Conservation (phyloP, 176 grass and related monocot species). For the Zoysia pacifica region DNA sequence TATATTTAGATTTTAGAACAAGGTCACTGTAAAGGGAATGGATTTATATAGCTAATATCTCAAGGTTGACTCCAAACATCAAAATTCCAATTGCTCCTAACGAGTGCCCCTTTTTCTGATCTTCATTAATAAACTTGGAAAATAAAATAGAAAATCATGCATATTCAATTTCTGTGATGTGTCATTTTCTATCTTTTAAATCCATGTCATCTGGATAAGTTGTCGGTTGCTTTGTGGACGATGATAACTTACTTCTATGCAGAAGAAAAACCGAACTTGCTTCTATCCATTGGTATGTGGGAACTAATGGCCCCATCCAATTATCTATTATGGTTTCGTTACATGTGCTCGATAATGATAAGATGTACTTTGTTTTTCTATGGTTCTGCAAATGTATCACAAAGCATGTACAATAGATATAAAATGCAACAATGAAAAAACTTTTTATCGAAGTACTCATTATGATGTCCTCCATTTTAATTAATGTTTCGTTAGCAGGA, state of each 20-base stretch:
- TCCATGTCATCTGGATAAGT: constrained; percentile 49
- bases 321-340: background rate
- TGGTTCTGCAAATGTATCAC: background rate
- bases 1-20: background rate
- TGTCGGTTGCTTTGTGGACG: constrained; percentile 93
- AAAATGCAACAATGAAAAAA: background rate
- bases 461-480: constrained; percentile 20
- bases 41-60: background rate
- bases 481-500: constrained; percentile 52
- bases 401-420: background rate
- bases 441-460: background rate
- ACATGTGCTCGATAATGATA: background rate
- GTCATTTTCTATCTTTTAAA: constrained; percentile 25
- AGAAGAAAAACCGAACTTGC: constrained; percentile 93
- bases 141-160: too few species aligned
- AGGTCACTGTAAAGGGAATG: background rate
- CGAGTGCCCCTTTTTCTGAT: background rate
- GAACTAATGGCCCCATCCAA: background rate
- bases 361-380: background rate
- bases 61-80: background rate
- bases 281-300: constrained; percentile 78
- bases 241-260: constrained; percentile 87
- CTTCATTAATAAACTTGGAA: background rate
- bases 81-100: background rate
- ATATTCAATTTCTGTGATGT: background rate